Base-by-base conservation (phyloP, 192 early-diverging fungal species). In the Cetraspora pellucida region DNA sequence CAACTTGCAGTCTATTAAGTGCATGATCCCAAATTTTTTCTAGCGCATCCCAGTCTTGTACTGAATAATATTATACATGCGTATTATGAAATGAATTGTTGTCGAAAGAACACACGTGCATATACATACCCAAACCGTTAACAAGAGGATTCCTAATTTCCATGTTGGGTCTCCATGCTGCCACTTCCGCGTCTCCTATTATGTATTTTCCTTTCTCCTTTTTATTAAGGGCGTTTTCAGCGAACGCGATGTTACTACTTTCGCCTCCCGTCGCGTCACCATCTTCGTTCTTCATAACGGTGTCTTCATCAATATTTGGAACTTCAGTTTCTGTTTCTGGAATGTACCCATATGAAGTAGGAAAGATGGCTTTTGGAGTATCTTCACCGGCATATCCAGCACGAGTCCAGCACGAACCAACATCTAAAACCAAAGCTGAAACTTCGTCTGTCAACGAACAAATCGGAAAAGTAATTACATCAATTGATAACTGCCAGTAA, bases 371-470 rank as follows among this genome's bases (percentile, higher is more conserved):
- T 75, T 91, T 91, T 10, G 98, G 98, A 44, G 90, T 87, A 83
- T 99, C 97, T 78, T 98, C 97, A 71, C 98, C 98, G n/a, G 96
- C 95, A 83, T 93, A 98, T 66, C 98, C 98, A 25, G 95, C 96
- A 65, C 94, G 94, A 46, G 92, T 92, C 83, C 89, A 91, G 55
- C 90, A 88, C 75, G 91, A 90, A 52, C 98, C 98, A 55, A 97
- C 85, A 77, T 98, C 97, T 75, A 99, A 80, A 45, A 99, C 96
- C 21, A 99, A 78, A 10, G 95, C 97, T 61, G 90, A 90, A 59
- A 98, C 95, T 85, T 99, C 95, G 86, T 99, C 96, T 89, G 19
- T 52, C 19, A 17, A 52, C 11, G 11, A 10, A 19, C 19, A 17
- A 52, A 52, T 17, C 11, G 50, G 50, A 13, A 19, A 52, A 19